Evolutionary conservation across 1,284 basidiomycete genomes (phyloP), one percentile per base, ranked within the genome.

Genomic region (Anthracocystis panici-leucophaei): DNA sequence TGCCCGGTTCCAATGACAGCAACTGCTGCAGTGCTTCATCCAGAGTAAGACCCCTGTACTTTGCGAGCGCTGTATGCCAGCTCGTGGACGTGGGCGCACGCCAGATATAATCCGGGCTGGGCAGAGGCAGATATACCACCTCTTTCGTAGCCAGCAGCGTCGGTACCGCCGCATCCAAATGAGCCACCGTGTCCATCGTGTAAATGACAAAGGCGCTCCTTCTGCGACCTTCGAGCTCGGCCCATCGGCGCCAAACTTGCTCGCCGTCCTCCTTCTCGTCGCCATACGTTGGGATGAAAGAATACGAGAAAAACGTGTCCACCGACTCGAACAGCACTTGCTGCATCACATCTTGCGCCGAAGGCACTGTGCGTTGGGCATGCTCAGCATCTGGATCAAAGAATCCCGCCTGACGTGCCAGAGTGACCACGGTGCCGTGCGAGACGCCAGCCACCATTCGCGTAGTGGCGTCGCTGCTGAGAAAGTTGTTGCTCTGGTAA

Each of bases 361-460:
- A 68, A 1, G 52, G 20, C 25, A 71, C 57, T 3, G 58, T 33
- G 18, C 70, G 65, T 41, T 54, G 33, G 5, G 57, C 65, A 33
- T 80, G 79, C 48, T 72, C 63, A 27, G 73, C 78, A 21, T 69
- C 48, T 2, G 59, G 38, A 40, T 79, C 74, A 55, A 80, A 82
- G 44, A 82, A 74, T 21, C 76, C 76, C 16, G 80, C 77, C 50
- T 82, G 65, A 50, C 80, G 75, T 8, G 80, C 80, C 50, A 79
- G 29, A 5, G 58, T 55, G 11, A 80, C 71, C 25, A 80, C 71
- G 31, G 71, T 68, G 56, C 69, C 68, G 53, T 80, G 75, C 41
- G 74, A 69, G 16, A 72, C 46, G 44, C 71, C 79, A 16, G 78
- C 80, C 3, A 74, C 59, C 35, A 65, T 63, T 10, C 80, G 62